Evolutionary conservation across 306 rosid genomes (phyloP).

Genomic region (Rosa lucieae): DNA sequence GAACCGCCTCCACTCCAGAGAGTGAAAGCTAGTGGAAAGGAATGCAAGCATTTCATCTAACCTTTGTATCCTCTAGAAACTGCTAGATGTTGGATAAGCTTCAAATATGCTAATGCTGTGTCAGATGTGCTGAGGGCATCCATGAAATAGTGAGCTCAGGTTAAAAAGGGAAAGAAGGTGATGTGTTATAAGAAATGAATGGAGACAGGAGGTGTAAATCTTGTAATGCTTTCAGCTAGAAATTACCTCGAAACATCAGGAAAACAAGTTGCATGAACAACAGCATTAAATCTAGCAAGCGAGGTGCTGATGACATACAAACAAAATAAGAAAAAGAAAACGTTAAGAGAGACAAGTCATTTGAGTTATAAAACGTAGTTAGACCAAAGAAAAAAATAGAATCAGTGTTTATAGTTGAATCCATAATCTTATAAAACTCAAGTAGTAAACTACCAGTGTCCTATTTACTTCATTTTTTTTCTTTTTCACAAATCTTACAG

Average conservation of each 20-base stretch:
- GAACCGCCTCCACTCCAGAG: background rate
- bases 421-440: background rate
- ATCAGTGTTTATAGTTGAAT: background rate
- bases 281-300: conserved; percentile 73
- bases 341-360: conserved; percentile 15
- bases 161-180: conserved; percentile 8
- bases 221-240: conserved; percentile 24
- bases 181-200: conserved; percentile 6
- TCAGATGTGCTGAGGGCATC: conserved; percentile 73
- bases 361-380: background rate
- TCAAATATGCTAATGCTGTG: conserved; percentile 81
- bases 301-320: conserved; percentile 54
- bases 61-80: conserved; percentile 90
- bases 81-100: conserved; percentile 94
- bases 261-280: conserved; percentile 91
- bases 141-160: conserved; percentile 22
- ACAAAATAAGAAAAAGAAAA: background rate
- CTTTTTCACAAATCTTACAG: background rate
- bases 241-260: conserved; percentile 89
- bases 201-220: conserved; percentile 24
- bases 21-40: background rate
- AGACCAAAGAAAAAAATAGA: background rate
- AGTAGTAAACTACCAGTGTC: background rate
- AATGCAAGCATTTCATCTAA: conserved; percentile 41
- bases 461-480: background rate